Conservation (phyloP, 495 filamentous ascomycete genomes). For the Lophiostoma macrostomum region DNA sequence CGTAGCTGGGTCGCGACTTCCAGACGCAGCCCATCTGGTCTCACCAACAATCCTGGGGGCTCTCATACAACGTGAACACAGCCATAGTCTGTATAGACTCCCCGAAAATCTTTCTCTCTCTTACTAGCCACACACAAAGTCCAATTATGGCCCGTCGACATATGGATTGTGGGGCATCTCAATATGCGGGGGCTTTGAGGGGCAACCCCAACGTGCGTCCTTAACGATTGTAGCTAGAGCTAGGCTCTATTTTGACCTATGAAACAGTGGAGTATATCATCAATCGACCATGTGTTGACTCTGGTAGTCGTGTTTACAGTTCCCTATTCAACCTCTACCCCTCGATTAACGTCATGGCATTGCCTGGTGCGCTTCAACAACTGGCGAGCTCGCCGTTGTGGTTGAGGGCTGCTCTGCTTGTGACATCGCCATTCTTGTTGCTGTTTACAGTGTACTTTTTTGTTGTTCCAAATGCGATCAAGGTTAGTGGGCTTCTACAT, state of each 20-base stretch:
- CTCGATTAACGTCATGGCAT: slow-evolving; percentile 3
- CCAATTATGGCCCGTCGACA: background rate
- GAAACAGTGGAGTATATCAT: background rate
- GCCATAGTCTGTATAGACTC: too few relatives aligned
- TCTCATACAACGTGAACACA: too few relatives aligned
- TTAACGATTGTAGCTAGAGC: background rate
- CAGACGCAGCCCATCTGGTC: too few relatives aligned
- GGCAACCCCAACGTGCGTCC: background rate
- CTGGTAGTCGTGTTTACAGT: background rate
- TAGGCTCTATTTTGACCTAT: background rate
- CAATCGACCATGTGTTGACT: background rate
- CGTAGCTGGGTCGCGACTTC: too few relatives aligned
- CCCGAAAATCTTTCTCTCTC: too few relatives aligned
- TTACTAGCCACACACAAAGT: too few relatives aligned
- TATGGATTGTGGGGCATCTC: background rate
- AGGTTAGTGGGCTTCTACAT: background rate
- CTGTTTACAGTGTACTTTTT: slow-evolving; percentile 23
- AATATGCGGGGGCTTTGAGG: background rate
- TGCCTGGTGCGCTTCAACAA: background rate
- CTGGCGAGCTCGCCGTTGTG: slow-evolving; percentile 2
- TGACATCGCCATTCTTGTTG: slow-evolving; percentile 12
- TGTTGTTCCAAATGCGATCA: slow-evolving; percentile 27
- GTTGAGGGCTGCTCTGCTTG: slow-evolving; percentile 7
- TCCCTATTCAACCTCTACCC: too few relatives aligned
- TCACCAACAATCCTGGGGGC: too few relatives aligned